Percentiles rank a stretch among this genome's conserved stretches.
Conservation (phyloP, 495 filamentous ascomycete genomes). For the Penicillium egyptiacum region DNA sequence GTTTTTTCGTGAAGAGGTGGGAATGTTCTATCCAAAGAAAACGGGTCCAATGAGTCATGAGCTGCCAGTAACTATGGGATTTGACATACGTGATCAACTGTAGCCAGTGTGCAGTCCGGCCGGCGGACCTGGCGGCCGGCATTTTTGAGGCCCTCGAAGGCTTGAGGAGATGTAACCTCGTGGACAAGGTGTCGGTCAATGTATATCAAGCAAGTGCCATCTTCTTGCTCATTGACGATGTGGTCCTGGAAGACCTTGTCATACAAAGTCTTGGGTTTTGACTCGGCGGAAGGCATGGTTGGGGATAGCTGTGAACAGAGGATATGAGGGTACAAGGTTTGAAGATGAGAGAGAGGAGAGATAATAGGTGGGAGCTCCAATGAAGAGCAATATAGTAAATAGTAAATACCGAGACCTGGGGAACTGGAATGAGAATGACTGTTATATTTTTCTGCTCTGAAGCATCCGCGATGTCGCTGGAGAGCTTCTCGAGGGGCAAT, state of each 20-base stretch:
- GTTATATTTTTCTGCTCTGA: constrained; percentile 30
- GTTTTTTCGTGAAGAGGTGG: constrained; percentile 82
- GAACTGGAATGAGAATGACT: constrained; percentile 19
- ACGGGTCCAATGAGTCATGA: not conserved
- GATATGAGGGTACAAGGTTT: constrained; percentile 1
- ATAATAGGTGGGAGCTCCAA: constrained; percentile 7
- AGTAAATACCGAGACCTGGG: constrained; percentile 15
- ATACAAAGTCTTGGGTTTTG: constrained; percentile 84
- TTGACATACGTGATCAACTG: constrained; percentile 89
- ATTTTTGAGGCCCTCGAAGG: constrained; percentile 91
- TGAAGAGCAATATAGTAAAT: constrained; percentile 12
- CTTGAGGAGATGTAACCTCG: constrained; percentile 98
- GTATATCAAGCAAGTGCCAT: constrained; percentile 89
- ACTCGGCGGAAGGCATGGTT: constrained; percentile 79
- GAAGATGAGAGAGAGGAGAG: not conserved
- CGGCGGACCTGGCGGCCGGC: constrained; percentile 83
- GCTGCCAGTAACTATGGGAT: not conserved
- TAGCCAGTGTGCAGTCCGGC: constrained; percentile 94
- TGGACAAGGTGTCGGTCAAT: constrained; percentile 96
- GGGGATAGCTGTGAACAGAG: constrained; percentile 1
- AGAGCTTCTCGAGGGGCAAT: constrained; percentile 37
- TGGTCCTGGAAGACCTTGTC: constrained; percentile 96
- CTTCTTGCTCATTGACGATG: constrained; percentile 89
- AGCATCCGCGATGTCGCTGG: constrained; percentile 46
- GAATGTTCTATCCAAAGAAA: constrained; percentile 68